These are phyloP conservation scores for Candida tetrigidarum DNA, from an alignment of 1,139 yeast genomes.

Conservation along the genomic window DNA sequence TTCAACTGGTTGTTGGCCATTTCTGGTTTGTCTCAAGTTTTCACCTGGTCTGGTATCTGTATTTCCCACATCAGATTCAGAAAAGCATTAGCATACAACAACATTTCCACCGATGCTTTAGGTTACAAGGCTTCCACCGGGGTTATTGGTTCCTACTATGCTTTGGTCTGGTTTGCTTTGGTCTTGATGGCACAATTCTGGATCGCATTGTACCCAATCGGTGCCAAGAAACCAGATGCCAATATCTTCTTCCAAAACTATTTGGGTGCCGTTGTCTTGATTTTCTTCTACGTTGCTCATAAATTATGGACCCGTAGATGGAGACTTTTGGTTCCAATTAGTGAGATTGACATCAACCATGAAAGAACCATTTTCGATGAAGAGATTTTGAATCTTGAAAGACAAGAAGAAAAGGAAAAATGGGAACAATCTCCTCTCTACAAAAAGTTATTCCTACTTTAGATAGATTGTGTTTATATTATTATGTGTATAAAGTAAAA, in stretches of 20 bases:
- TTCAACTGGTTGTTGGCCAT: constrained; percentile 50
- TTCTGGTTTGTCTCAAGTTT: constrained; percentile 46
- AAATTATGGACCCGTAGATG: constrained; percentile 38
- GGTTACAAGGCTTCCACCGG: constrained; percentile 48
- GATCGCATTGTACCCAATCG: constrained; percentile 45
- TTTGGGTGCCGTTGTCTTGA: constrained; percentile 39
- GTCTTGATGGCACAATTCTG: constrained; percentile 47
- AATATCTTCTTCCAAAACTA: constrained; percentile 40
- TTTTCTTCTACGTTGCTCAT: constrained; percentile 39
- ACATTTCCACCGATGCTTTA: constrained; percentile 37
- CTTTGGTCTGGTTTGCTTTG: constrained; percentile 37
- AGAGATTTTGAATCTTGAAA: constrained; percentile 41
- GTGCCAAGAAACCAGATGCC: constrained; percentile 32
- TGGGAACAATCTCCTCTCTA: constrained; percentile 27
- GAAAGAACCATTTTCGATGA: constrained; percentile 43
- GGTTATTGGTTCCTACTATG: constrained; percentile 42
- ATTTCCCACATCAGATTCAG: constrained; percentile 47
- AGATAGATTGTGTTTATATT: constrained; percentile 24
- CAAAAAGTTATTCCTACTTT: constrained; percentile 22
- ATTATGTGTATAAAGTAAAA: not conserved
- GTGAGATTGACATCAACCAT: constrained; percentile 39
- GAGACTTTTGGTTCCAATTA: constrained; percentile 31
- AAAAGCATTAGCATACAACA: constrained; percentile 41
- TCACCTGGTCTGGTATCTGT: constrained; percentile 49
- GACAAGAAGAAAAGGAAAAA: constrained; percentile 35